Evolutionary conservation across 306 rosid genomes (phyloP).

Genomic region (Ziziphus jujuba): DNA sequence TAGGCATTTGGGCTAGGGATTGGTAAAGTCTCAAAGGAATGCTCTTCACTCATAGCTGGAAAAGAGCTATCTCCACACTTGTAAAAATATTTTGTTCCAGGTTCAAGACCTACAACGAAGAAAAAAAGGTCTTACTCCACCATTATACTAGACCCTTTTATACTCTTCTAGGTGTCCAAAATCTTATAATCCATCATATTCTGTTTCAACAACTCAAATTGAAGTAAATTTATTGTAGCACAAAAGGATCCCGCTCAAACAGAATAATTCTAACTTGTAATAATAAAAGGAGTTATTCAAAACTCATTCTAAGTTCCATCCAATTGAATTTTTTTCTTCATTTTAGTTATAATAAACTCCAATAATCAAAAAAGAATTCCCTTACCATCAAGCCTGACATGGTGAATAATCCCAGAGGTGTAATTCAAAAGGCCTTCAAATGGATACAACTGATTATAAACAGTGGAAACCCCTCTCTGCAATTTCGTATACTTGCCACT

Average conservation of each 20-base stretch:
- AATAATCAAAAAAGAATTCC: not conserved
- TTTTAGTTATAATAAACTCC: not conserved
- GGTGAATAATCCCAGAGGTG: conserved; percentile 91
- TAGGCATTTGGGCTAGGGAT: conserved; percentile 47
- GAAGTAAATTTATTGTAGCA: too few relatives aligned
- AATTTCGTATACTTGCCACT: conserved; percentile 61
- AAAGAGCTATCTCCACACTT: conserved; percentile 83
- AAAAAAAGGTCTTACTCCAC: conserved; percentile 19
- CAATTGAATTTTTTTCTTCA: not conserved
- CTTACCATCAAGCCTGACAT: conserved; percentile 72
- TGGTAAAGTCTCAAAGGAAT: conserved; percentile 59
- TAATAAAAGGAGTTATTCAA: not conserved
- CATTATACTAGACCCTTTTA: not conserved
- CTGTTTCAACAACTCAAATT: too few relatives aligned
- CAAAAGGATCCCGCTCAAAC: too few relatives aligned
- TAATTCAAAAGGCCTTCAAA: conserved; percentile 79
- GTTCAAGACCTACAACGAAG: conserved; percentile 68
- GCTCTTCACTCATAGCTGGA: conserved; percentile 73
- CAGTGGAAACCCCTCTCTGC: conserved; percentile 55
- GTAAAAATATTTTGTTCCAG: conserved; percentile 67
- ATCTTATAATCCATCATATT: not conserved
- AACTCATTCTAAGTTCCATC: not conserved
- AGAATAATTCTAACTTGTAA: too few relatives aligned
- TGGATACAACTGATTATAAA: conserved; percentile 84
- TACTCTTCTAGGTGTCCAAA: not conserved